These are phyloP conservation scores for Pichia sp. DNA, from an alignment of 1,139 yeast genomes.

Conservation along the genomic window DNA sequence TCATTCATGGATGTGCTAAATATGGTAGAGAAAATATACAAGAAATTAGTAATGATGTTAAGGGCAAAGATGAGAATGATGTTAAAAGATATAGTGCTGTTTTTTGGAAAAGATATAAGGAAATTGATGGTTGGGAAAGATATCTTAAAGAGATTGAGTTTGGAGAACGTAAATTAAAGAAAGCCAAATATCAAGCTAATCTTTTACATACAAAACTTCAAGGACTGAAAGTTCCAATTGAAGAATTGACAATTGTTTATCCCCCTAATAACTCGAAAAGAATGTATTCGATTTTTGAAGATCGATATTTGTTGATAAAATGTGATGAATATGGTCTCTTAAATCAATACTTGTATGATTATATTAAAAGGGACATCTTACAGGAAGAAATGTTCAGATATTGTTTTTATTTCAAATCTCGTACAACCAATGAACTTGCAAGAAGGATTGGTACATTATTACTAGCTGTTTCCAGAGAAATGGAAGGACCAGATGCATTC, in stretches of 20 bases:
- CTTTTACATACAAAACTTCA: conserved; percentile 59
- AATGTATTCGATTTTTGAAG: conserved; percentile 79
- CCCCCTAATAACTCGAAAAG: conserved; percentile 92
- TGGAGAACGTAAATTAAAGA: conserved; percentile 75
- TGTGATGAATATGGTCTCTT: conserved; percentile 74
- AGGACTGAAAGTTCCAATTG: conserved; percentile 60
- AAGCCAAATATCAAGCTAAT: conserved; percentile 56
- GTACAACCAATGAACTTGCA: conserved; percentile 78
- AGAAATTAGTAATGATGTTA: conserved; percentile 59
- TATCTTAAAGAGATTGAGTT: conserved; percentile 79
- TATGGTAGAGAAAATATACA: conserved; percentile 61
- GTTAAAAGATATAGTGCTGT: conserved; percentile 58
- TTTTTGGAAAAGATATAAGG: conserved; percentile 68
- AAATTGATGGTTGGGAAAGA: conserved; percentile 80
- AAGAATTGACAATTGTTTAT: conserved; percentile 67
- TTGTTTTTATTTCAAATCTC: conserved; percentile 82
- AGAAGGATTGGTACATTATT: conserved; percentile 77
- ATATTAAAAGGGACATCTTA: conserved; percentile 67
- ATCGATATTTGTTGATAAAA: conserved; percentile 67
- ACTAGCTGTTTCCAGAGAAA: conserved; percentile 71
- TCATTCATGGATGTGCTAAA: conserved; percentile 73
- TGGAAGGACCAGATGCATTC: conserved; percentile 55
- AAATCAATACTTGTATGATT: conserved; percentile 63
- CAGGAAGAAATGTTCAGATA: conserved; percentile 71
- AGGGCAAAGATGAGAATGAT: conserved; percentile 63